Percentiles rank a stretch among this genome's conserved stretches.
These are phyloP conservation scores for Yueomyces sinensis DNA, from an alignment of 805 yeast species.

Conservation along the genomic window DNA sequence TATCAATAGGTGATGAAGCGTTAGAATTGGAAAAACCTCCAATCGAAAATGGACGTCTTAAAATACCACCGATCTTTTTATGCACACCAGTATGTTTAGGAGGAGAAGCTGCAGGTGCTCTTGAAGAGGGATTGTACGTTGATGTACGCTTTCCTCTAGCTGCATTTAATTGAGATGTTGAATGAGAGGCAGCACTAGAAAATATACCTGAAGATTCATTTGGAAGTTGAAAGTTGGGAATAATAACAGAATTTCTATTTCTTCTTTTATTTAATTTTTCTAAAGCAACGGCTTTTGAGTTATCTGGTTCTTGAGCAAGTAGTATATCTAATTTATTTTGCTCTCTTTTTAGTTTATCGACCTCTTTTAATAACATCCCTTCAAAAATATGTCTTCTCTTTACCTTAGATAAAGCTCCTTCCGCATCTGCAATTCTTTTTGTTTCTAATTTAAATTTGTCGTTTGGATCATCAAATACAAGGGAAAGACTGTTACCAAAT, in stretches of 20 bases:
- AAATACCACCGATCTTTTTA: conserved; percentile 43
- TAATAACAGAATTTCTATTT: conserved; percentile 9
- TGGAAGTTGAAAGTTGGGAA: conserved; percentile 1
- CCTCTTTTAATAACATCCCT: conserved; percentile 34
- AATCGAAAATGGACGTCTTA: conserved; percentile 51
- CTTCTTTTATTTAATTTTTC: conserved; percentile 17
- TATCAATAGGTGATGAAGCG: conserved; percentile 17
- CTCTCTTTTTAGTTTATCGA: conserved; percentile 41
- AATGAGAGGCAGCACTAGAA: no score
- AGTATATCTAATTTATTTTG: conserved; percentile 29
- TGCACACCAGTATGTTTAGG: conserved; percentile 20
- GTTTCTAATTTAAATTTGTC: conserved; percentile 12
- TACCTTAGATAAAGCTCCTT: conserved; percentile 28
- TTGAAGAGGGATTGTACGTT: no score
- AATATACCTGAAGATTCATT: no score
- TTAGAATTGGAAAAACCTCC: conserved; percentile 26
- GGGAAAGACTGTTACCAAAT: conserved; percentile 13
- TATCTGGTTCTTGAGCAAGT: conserved; percentile 26
- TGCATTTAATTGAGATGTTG: no score
- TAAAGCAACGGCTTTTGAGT: conserved; percentile 20
- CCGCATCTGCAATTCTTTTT: conserved; percentile 31
- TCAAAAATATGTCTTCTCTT: conserved; percentile 31
- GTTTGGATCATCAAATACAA: conserved; percentile 20
- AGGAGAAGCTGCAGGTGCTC: conserved; percentile 8
- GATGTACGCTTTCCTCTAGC: no score